These are phyloP conservation scores for Oxyria digyna DNA, from an alignment of 148 eudicot genomes.

Conservation along the genomic window DNA sequence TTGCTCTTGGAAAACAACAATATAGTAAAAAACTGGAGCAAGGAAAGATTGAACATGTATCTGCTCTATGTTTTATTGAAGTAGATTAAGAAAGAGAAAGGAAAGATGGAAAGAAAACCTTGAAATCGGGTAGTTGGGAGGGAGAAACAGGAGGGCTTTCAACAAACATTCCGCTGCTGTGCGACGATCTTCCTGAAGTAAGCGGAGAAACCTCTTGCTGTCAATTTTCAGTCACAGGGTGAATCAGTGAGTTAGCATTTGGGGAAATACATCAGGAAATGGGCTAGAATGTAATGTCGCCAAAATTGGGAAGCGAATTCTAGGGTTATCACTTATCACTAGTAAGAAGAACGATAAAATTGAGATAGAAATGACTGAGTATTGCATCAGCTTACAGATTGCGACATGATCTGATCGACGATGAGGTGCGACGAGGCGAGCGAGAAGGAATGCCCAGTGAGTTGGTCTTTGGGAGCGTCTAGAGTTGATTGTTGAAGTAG, in stretches of 20 bases:
- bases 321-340: background rate
- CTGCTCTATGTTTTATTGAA: too few relatives aligned
- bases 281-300: background rate
- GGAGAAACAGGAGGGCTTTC: background rate
- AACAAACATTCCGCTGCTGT: conserved; percentile 51
- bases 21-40: too few relatives aligned
- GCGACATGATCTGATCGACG: conserved; percentile 88
- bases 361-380: background rate
- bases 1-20: too few relatives aligned
- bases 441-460: conserved; percentile 47
- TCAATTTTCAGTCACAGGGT: background rate
- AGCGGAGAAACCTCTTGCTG: conserved; percentile 97
- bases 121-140: conserved; percentile 19
- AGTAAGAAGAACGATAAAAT: background rate
- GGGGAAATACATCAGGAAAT: background rate
- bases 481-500: conserved; percentile 18
- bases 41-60: too few relatives aligned
- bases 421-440: conserved; percentile 72
- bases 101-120: conserved; percentile 44
- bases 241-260: background rate
- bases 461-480: conserved; percentile 16
- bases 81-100: background rate
- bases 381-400: conserved; percentile 42
- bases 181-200: conserved; percentile 85
- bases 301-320: background rate